Evolutionary conservation across 2,329 filamentous ascomycete species (phyloP).

Genomic region (Talaromyces marneffei): DNA sequence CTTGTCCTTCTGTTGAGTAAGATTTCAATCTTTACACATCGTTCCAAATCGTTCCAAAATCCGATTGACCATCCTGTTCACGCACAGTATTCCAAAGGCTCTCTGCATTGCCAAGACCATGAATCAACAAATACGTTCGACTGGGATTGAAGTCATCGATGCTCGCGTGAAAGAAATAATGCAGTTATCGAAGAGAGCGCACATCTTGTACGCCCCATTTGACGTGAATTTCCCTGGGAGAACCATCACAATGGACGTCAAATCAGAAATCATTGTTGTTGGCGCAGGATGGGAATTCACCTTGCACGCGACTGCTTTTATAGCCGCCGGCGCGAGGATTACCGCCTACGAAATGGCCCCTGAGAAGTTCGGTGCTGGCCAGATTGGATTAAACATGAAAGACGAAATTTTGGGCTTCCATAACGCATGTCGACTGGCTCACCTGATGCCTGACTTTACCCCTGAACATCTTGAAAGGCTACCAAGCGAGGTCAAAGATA

Average conservation of each 20-base stretch:
- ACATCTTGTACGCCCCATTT: not conserved
- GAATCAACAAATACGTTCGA: not conserved
- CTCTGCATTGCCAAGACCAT: not conserved
- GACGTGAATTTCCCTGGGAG: not conserved
- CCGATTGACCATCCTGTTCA: not conserved
- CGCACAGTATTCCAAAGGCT: not conserved
- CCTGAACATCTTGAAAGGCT: not conserved
- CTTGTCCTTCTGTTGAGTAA: not conserved
- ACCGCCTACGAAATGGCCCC: not conserved
- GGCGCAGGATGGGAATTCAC: not conserved
- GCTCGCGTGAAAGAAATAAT: not conserved
- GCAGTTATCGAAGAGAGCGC: not conserved
- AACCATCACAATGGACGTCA: not conserved
- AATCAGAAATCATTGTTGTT: not conserved
- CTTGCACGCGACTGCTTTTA: not conserved
- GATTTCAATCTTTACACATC: not conserved
- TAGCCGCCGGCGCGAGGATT: not conserved
- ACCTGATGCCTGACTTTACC: not conserved
- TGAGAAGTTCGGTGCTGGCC: not conserved
- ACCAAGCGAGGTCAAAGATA: not conserved
- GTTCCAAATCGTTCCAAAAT: not conserved
- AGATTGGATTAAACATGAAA: not conserved
- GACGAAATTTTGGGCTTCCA: not conserved
- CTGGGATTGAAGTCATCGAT: not conserved
- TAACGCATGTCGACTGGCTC: not conserved